Base-by-base conservation (phyloP, 2,329 filamentous ascomycete species). In the Fusarium lyarnte region DNA sequence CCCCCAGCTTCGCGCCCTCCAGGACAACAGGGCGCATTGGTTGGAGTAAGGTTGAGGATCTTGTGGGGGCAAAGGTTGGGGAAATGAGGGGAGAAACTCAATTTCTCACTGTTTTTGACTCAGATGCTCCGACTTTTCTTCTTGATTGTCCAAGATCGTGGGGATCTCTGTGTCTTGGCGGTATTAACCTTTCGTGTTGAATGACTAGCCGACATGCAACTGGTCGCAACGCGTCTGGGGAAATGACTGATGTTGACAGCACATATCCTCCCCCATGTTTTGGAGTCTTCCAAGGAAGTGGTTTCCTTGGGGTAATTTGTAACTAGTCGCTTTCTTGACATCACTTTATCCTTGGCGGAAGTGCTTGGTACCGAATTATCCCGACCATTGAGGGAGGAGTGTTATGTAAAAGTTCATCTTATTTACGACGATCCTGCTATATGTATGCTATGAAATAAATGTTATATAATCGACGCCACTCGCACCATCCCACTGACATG, bases 11-110 rank as follows among this genome's bases (percentile, higher is more conserved):
- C 21, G 21, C 25, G 16, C 41, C 54, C 46, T 46, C 17, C 13
- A 12, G 23, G 38, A 33, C 27, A 29, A 36, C 39, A 65, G 16
- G 29, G 47, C 31, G 31, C 47, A 51, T 42, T 42, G 54, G 38
- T 72, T 72, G 69, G 63, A 58, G 38, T 39, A 64, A 42, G 38
- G 36, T 33, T 41, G 8, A 51, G 52, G 14, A 58, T 61, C 38
- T 63, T 68, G 69, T 72, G 69, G 69, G 63, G 68, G 31, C 12
- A 47, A 29, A 52, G 58, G 55, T 71, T 70, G 68, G 69, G 69
- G 69, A 63, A 71, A 64, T 63, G 68, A 71, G 69, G 68, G 69
- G 25, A 60, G 19, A 43, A 52, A 49, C 41, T 17, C 19, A 35
- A 12, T 17, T 58, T 33, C 64, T 67, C 41, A 61, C 63, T 41